Evolutionary conservation across 108 stramenopile species (phyloP).

Genomic region (Nitzschia putrida): DNA sequence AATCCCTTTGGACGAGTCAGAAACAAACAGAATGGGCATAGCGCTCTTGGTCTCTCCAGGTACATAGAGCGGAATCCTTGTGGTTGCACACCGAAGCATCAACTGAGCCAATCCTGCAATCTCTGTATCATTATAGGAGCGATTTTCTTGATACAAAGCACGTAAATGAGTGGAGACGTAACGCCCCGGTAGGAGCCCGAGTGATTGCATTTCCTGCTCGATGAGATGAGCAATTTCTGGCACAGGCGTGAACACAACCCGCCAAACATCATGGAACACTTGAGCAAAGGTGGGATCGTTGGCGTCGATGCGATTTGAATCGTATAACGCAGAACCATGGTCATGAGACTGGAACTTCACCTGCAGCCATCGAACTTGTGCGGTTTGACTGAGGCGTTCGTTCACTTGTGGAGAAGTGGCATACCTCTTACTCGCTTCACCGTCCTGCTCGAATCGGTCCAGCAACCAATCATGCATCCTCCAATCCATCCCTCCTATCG

Average conservation of each 20-base stretch:
- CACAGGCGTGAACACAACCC: slow-evolving; percentile 47
- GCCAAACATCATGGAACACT: slow-evolving; percentile 40
- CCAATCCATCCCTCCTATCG: slow-evolving; percentile 37
- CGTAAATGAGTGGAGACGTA: slow-evolving; percentile 49
- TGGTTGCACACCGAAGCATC: slow-evolving; percentile 42
- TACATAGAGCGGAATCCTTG: slow-evolving; percentile 6
- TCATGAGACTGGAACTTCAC: slow-evolving; percentile 38
- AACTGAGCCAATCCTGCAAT: slow-evolving; percentile 32
- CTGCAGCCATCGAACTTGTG: slow-evolving; percentile 1
- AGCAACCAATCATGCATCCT: slow-evolving; percentile 31
- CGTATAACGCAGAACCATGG: slow-evolving; percentile 15
- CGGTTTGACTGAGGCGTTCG: background rate
- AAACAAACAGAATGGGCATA: slow-evolving; percentile 44
- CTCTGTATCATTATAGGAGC: slow-evolving; percentile 4
- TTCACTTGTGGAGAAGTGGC: slow-evolving; percentile 10
- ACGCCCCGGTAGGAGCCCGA: slow-evolving; percentile 32
- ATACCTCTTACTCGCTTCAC: background rate
- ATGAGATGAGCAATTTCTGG: slow-evolving; percentile 32
- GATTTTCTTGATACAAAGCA: slow-evolving; percentile 37
- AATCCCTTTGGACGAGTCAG: slow-evolving; percentile 33
- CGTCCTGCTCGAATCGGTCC: background rate
- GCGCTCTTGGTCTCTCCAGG: background rate
- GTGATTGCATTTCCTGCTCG: slow-evolving; percentile 18
- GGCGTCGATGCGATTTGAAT: slow-evolving; percentile 2
- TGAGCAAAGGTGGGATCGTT: slow-evolving; percentile 24